phyloP scores from a whole-genome alignment of 352 stramenopile species.

The Phytophthora pluvialis region DNA sequence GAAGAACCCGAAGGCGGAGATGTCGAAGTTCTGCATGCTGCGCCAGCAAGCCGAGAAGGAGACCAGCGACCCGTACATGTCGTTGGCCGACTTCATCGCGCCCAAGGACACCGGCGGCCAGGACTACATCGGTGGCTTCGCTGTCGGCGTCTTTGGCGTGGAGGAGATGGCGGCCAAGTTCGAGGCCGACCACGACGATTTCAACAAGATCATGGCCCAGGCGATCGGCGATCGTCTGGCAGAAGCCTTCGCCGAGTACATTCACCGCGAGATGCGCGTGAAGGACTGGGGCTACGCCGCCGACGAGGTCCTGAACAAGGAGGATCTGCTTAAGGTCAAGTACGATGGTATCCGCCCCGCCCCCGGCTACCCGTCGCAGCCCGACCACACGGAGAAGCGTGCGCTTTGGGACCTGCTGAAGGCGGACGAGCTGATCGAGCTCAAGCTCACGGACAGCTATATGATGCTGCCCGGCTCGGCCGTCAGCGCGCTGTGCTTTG shows the following conservation, averaged over 20 bases:
- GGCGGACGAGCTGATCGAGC: slow-evolving; percentile 92
- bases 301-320: slow-evolving; percentile 89
- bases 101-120: slow-evolving; percentile 47
- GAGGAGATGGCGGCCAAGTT: slow-evolving; percentile 94
- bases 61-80: slow-evolving; percentile 94
- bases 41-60: slow-evolving; percentile 98
- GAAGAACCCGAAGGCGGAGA: slow-evolving; percentile 71
- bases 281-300: slow-evolving; percentile 97
- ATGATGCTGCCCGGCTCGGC: slow-evolving; percentile 96
- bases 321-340: slow-evolving; percentile 98
- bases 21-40: slow-evolving; percentile 97
- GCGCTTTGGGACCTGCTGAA: slow-evolving; percentile 97
- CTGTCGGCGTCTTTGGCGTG: slow-evolving; percentile 96
- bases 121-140: slow-evolving; percentile 96
- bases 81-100: slow-evolving; percentile 95
- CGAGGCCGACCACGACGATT: slow-evolving; percentile 96
- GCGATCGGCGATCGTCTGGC: slow-evolving; percentile 68
- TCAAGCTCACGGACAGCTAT: slow-evolving; percentile 94
- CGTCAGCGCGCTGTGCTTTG: slow-evolving; percentile 96
- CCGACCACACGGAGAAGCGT: slow-evolving; percentile 98
- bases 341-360: slow-evolving; percentile 98
- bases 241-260: slow-evolving; percentile 96
- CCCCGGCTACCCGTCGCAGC: slow-evolving; percentile 97
- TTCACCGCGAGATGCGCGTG: slow-evolving; percentile 96
- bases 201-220: slow-evolving; percentile 98